Evolutionary conservation across 2,329 filamentous ascomycete genomes (phyloP), one percentile per base, ranked within the genome.

Genomic region (Diaporthe sp.): DNA sequence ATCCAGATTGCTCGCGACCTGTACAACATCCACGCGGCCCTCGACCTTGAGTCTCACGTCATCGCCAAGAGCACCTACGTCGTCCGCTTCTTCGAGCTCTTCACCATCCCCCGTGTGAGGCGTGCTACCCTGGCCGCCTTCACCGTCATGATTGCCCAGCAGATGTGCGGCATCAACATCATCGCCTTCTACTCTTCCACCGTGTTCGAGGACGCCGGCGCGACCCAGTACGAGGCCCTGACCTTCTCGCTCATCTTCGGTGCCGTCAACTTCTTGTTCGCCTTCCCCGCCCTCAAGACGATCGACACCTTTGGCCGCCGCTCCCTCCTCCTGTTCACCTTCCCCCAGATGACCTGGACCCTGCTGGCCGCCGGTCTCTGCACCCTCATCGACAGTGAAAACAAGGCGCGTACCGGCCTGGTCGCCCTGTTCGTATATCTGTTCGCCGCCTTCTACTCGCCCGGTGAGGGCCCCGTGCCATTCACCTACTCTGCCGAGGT

Each of bases 401-500:
- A 76, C 37, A 47, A 65, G 0, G 78, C 78, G 0, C 81, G 79
- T 22, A 76, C 90, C 68, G 87, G 88, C 0, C 81, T 90, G 37
- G 90, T 91, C 73, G 84, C 90, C 51, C 89, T 88, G 79, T 82
- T 82, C 49, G 72, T 82, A 61, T 82, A 80, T 78, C 71, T 82
- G 60, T 82, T 82, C 49, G 76, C 77, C 20, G 80, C 79, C 28
- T 81, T 80, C 70, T 82, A 82, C 76, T 82, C 81, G 3, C 81
- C 81, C 20, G 81, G 89, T 2, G 92, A 94, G 84, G 93, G 92
- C 0, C 90, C 90, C 15, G 92, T 94, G 17, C 92, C 92, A 0
- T 94, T 92, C 81, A 90, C 90, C 8, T 94, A 94, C 84, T 90
- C 88, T 4, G 92, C 92, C 68, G 93, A 94, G 82, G 91, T 94